Evolutionary conservation across 768 basidiomycete species (phyloP).

Genomic region (Lentinula sp.): DNA sequence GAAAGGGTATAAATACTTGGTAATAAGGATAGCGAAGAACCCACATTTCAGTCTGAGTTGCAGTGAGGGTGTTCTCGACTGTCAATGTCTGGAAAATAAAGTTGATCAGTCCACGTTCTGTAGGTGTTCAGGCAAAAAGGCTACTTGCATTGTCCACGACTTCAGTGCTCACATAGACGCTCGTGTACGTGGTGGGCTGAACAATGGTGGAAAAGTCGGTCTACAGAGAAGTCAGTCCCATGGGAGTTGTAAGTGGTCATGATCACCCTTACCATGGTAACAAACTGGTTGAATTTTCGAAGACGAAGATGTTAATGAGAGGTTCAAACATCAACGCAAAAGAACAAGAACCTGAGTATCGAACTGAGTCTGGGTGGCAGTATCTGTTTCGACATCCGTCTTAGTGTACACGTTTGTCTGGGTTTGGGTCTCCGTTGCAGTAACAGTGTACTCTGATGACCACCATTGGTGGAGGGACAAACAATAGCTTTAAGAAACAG

Average conservation of each 20-base stretch:
- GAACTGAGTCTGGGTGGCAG: conserved; percentile 33
- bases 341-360: background rate
- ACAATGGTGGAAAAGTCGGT: conserved; percentile 48
- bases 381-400: conserved; percentile 47
- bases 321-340: background rate
- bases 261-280: conserved; percentile 28
- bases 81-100: conserved; percentile 22
- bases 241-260: no score
- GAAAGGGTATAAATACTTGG: conserved; percentile 26
- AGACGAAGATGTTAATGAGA: background rate
- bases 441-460: conserved; percentile 44
- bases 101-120: conserved; percentile 1
- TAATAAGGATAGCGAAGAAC: conserved; percentile 24
- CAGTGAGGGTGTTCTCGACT: conserved; percentile 41
- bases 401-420: conserved; percentile 48
- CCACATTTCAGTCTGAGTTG: conserved; percentile 40
- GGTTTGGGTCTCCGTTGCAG: conserved; percentile 58
- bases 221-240: background rate
- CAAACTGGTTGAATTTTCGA: conserved; percentile 30
- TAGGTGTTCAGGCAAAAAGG: background rate
- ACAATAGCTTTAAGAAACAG: background rate
- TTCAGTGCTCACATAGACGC: conserved; percentile 44
- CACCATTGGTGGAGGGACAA: background rate
- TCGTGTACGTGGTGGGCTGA: conserved; percentile 52
- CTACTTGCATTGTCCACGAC: conserved; percentile 53